Evolutionary conservation across 495 filamentous ascomycete species (phyloP).

Genomic region (Viridothelium virens): DNA sequence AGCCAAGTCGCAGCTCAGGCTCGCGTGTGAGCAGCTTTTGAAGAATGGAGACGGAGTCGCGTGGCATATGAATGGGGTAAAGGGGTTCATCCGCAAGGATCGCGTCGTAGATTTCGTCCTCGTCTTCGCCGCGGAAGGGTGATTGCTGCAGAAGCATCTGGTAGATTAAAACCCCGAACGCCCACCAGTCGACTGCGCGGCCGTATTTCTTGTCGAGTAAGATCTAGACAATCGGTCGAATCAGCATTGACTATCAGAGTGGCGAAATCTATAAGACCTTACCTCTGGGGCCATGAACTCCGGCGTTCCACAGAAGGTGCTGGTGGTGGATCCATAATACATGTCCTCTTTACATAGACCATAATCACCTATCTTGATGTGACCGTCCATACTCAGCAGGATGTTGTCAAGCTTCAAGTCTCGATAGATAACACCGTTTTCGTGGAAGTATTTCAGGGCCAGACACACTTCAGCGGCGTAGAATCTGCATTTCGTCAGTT

Average conservation of each 20-base stretch:
- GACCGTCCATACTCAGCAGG: constrained; percentile 86
- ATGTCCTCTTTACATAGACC: constrained; percentile 99
- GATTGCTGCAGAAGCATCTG: constrained; percentile 99
- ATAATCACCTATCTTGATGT: constrained; percentile 98
- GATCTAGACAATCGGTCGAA: constrained; percentile 53
- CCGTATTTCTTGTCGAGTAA: constrained; percentile 98
- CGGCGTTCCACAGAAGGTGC: constrained; percentile 97
- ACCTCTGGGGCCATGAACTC: constrained; percentile 99
- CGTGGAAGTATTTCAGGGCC: constrained; percentile 98
- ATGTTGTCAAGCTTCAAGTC: constrained; percentile 99
- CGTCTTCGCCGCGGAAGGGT: constrained; percentile 97
- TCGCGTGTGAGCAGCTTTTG: constrained; percentile 96
- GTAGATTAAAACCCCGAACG: constrained; percentile 98
- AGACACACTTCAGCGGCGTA: constrained; percentile 97
- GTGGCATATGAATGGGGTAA: constrained; percentile 98
- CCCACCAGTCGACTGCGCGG: constrained; percentile 99
- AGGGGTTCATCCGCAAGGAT: constrained; percentile 96
- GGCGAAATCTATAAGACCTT: constrained; percentile 29
- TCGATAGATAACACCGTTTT: constrained; percentile 98
- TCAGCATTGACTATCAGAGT: constrained; percentile 11
- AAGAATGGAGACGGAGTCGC: constrained; percentile 93
- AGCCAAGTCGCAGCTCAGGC: constrained; percentile 83
- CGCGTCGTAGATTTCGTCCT: constrained; percentile 99
- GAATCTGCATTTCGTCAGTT: constrained; percentile 52
- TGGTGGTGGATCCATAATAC: constrained; percentile 96